A percentile compares a stretch with the other conserved stretches of the same genome.
These are phyloP conservation scores for Seminavis robusta DNA, from an alignment of 108 stramenopile genomes.

Conservation along the genomic window DNA sequence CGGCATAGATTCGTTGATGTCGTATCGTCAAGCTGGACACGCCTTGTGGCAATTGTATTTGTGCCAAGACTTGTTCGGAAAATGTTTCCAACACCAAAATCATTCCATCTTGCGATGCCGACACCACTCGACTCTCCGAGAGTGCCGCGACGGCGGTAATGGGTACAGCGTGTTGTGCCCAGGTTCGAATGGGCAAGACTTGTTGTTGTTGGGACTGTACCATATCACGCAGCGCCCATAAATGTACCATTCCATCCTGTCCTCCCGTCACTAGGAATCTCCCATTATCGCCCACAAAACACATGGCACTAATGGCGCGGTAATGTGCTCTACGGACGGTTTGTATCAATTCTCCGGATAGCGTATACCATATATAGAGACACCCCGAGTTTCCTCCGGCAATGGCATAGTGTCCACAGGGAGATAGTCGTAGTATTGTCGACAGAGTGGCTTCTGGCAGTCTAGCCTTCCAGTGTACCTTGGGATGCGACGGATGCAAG, in stretches of 20 bases:
- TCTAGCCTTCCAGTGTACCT: constrained; percentile 67
- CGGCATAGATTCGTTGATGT: constrained; percentile 51
- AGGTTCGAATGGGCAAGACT: constrained; percentile 59
- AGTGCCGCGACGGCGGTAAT: constrained; percentile 42
- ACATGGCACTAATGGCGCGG: constrained; percentile 54
- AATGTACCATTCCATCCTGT: constrained; percentile 81
- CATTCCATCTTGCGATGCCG: constrained; percentile 59
- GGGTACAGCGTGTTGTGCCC: constrained; percentile 69
- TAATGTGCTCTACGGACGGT: constrained; percentile 78
- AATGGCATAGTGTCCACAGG: constrained; percentile 63
- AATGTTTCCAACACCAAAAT: constrained; percentile 62
- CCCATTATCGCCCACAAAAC: too few relatives aligned
- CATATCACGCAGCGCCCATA: constrained; percentile 58
- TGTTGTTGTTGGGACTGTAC: constrained; percentile 24
- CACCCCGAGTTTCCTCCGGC: constrained; percentile 60
- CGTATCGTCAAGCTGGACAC: constrained; percentile 39
- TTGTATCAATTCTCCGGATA: constrained; percentile 52
- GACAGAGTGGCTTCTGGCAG: constrained; percentile 62
- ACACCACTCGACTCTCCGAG: constrained; percentile 46
- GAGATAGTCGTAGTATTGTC: constrained; percentile 39
- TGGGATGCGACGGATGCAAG: constrained; percentile 30
- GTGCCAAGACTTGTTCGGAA: constrained; percentile 48
- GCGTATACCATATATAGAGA: constrained; percentile 56
- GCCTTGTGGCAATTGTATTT: constrained; percentile 54
- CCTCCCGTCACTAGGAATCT: constrained; percentile 72